Conservation (phyloP, 2,329 filamentous ascomycete genomes). For the Nakataea oryzae region DNA sequence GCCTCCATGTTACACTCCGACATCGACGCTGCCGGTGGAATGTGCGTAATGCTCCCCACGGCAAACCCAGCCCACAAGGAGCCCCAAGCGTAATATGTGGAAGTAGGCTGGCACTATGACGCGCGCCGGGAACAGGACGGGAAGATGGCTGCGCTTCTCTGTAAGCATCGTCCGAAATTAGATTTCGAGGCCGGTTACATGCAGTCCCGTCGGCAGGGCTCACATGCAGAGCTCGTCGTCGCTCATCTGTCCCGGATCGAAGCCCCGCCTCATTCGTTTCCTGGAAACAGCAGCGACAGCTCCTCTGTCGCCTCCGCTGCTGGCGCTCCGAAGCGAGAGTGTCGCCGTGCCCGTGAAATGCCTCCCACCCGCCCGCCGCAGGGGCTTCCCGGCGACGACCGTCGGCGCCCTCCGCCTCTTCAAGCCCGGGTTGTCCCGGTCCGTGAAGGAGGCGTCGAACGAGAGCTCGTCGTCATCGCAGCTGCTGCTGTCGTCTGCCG, state of each 20-base stretch:
- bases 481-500: background rate
- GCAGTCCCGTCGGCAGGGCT: background rate
- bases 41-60: too few species aligned
- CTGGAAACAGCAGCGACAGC: background rate
- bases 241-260: background rate
- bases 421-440: background rate
- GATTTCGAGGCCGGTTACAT: too few species aligned
- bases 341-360: background rate
- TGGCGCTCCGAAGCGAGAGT: background rate
- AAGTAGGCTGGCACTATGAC: background rate
- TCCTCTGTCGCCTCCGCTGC: background rate
- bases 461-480: background rate
- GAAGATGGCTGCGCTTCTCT: background rate
- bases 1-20: too few species aligned
- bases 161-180: background rate
- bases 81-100: background rate
- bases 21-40: too few species aligned
- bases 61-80: too few species aligned
- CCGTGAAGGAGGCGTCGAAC: background rate
- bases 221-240: slow-evolving; percentile 12
- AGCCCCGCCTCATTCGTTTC: background rate
- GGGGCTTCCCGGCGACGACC: background rate
- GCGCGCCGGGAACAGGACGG: background rate
- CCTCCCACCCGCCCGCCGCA: background rate
- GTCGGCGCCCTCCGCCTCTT: background rate